Base-by-base conservation (phyloP, 2,329 filamentous ascomycete species). In the Trichoderma afroharzianum region DNA sequence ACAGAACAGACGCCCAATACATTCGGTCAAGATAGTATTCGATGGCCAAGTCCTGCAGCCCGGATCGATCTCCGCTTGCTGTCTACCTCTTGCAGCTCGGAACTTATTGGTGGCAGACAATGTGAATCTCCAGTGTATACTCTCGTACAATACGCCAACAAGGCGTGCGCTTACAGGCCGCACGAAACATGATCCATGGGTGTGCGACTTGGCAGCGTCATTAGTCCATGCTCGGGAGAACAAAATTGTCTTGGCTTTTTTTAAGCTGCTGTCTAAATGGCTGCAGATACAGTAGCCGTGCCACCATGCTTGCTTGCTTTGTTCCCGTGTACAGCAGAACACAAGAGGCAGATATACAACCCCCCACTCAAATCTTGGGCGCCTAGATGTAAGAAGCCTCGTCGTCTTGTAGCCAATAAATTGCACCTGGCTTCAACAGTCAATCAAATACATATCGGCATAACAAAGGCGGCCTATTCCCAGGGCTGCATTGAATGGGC, bases 381-480 rank as follows among this genome's bases (percentile, higher is more conserved):
- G 66, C 66, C 66, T 47, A 39, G 26, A n/a, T 7, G 36, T 61
- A 36, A 32, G 55, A 50, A 47, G 28, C 39, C 30, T 26, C 53
- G 36, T 21, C 21, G 53, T 14, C 36, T 68, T 30, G 66, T 32
- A 68, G 66, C 66, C 66, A 68, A 57, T 68, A 59, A 47, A 68
- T 61, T 47, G 36, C 55, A 50, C 2, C 28, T 59, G 53, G 33
- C 21, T 26, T 26, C n/a, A 36, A 55, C n/a, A 36, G 18, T 50
- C 43, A 24, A 33, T 36, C 55, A 18, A 12, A 32, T 26, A 32
- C 39, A n/a, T 28, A 24, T 50, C 64, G 47, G 32, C 50, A 67
- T 26, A 11, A 67, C n/a, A 11, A 24, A 24, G 50, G 63, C 33
- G 63, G 63, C 63, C 63, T 33, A 67, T 57, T 43, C 33, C 21